Evolutionary conservation across 2,329 filamentous ascomycete genomes (phyloP), one percentile per base, ranked within the genome.

Genomic region (Aaosphaeria arxii): DNA sequence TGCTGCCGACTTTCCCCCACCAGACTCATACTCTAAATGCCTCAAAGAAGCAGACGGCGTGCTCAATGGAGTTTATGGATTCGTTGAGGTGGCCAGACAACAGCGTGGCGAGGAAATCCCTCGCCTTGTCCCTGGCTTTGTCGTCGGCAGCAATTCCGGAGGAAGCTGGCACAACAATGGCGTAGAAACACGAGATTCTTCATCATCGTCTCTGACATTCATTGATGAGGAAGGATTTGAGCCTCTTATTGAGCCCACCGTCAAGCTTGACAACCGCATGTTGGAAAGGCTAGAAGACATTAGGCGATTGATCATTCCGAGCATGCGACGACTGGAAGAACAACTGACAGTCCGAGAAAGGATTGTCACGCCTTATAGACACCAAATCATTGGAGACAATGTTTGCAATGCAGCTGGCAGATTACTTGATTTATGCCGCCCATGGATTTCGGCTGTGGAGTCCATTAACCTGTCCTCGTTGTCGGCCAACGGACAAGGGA

Each of bases 41-140:
- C 73, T 97, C 56, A 90, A 95, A 67, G 94, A 99, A 74, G 94
- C 94, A n/a, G 94, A 99, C 53, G 94, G 94, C 42, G 91, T 99
- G 24, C 79, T 97, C 48, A 82, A 94, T 46, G 92, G 92, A 5
- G 92, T 99, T 5, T 96, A 91, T 69, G 94, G 90, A 65, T 99
- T 96, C 69, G 92, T 97, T 33, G 92, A 97, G 66, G 89, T 97
- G 42, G 94, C 94, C 11, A 85, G 90, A 58, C 89, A 95, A 67
- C 94, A 97, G 69, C 82, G 91, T 48, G 92, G 92, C 48, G 92
- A 96, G 65, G 88, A 94, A 38, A 95, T 97, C 46, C 90, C 89
- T 11, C 85, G 94, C n/a, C 78, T 97, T 3, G 87, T 95, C 47
- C 94, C 94, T 13, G 94, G 94, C 1, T 99, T 99, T 66, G 86